phyloP scores from a whole-genome alignment of 169 alveolate species.

The Eimeria maxima region DNA sequence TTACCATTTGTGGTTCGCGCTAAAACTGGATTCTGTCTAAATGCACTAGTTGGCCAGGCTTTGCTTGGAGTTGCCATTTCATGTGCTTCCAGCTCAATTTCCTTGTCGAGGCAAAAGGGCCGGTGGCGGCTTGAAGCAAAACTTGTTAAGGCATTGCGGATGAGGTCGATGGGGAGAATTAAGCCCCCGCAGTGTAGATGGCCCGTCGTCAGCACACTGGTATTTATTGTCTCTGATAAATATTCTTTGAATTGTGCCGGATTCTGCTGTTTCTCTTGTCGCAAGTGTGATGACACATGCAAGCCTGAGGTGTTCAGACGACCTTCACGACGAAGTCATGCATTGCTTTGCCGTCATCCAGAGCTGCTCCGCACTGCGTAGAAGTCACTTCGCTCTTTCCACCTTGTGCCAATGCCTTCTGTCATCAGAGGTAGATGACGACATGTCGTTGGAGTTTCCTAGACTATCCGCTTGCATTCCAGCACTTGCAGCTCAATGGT shows the following conservation, averaged over 20 bases:
- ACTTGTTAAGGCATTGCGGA: neutral
- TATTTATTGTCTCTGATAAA: neutral
- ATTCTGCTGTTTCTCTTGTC: neutral
- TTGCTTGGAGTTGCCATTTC: neutral
- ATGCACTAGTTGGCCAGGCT: neutral
- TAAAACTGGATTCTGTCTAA: neutral
- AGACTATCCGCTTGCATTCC: no score
- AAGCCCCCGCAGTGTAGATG: neutral
- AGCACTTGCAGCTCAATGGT: no score
- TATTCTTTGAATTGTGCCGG: neutral
- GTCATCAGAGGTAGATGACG: neutral
- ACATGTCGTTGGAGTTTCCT: neutral
- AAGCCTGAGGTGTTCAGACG: neutral
- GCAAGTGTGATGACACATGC: neutral
- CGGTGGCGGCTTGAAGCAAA: neutral
- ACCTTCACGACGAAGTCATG: neutral
- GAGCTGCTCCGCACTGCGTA: neutral
- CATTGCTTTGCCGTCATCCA: neutral
- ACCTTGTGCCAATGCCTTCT: neutral
- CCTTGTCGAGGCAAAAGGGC: neutral
- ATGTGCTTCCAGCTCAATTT: neutral
- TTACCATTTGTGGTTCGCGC: neutral
- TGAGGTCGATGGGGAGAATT: neutral
- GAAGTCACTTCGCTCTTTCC: neutral
- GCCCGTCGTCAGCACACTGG: neutral